Evolutionary conservation across 192 early-diverging fungal species (phyloP), one percentile per base, ranked within the genome.

Genomic region (Coemansia sp.): DNA sequence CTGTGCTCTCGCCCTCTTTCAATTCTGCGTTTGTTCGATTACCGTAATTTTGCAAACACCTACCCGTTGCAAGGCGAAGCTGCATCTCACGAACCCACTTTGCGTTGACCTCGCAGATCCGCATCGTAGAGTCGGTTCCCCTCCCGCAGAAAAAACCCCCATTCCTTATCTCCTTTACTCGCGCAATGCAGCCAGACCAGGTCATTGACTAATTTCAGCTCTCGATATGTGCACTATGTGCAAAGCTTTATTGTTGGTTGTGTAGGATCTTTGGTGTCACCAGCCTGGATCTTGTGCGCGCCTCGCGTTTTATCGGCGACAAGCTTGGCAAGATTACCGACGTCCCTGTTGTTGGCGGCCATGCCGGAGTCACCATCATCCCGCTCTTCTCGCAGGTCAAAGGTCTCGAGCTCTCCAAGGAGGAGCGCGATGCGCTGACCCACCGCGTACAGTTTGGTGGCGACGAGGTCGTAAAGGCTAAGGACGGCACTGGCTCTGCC

Each of bases 381-480:
- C 97, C 97, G 26, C 80, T 99, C 34, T 90, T 99, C 73, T 92
- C 89, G 68, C 89, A 94, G 86, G 77, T 82, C 32, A 76, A 83
- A 58, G 62, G 76, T 62, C 75, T 90, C 12, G 66, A 78, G 50
- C 92, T 95, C 67, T 83, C 87, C 71, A 79, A 93, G 69, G 93
- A 94, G 64, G 88, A 98, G 84, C 83, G 92, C 65, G 92, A 94
- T 58, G 85, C 84, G 19, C 84, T 99, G 60, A 98, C 95, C 63
- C 67, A 99, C 85, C 92, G 97, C 56, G 95, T 99, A 66, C 97
- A 99, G 85, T 99, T 90, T 71, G 97, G 95, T 74, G 97, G 97
- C 67, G 97, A 99, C 72, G 97, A 99, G 77, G 97, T 99, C 59
- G 97, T 99, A 76, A 92, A 99, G 89, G 97, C 97, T 74, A 99